Evolutionary conservation across 2,329 filamentous ascomycete genomes (phyloP).

Genomic region (Ceratocystis harringtonii): DNA sequence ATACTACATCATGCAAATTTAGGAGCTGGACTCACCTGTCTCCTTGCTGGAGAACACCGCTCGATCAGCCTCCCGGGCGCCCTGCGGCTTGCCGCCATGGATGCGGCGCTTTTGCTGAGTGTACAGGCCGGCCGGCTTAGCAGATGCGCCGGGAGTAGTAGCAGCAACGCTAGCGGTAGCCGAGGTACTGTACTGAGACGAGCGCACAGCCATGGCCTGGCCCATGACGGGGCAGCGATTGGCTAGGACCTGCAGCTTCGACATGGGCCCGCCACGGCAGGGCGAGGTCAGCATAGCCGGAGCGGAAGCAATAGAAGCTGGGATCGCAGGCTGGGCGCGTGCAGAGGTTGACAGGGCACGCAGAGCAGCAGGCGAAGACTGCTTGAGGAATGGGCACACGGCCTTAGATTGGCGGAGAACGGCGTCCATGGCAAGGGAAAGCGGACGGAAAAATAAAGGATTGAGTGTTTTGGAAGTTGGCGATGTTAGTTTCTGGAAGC

Average conservation of each 20-base stretch:
- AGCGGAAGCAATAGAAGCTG: constrained; percentile 25
- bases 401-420: constrained; percentile 88
- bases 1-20: neutral
- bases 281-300: constrained; percentile 29
- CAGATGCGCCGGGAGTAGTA: constrained; percentile 28
- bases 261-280: constrained; percentile 82
- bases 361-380: constrained; percentile 79
- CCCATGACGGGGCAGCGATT: constrained; percentile 97
- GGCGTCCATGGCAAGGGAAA: constrained; percentile 56
- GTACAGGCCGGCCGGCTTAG: constrained; percentile 19
- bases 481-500: neutral
- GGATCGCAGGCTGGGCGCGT: constrained; percentile 33
- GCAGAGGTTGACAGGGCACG: constrained; percentile 71
- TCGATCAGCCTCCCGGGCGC: constrained; percentile 15
- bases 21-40: constrained; percentile 10
- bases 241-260: constrained; percentile 86
- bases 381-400: constrained; percentile 95
- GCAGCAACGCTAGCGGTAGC: constrained; percentile 29
- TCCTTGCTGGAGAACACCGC: constrained; percentile 16
- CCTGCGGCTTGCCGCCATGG: constrained; percentile 11
- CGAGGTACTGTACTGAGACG: constrained; percentile 36
- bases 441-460: neutral
- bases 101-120: constrained; percentile 9
- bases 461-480: neutral
- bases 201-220: constrained; percentile 85